Evolutionary conservation across 345 rosid species (phyloP), one percentile per base, ranked within the genome.

Genomic region (Schrenkiella parvula): DNA sequence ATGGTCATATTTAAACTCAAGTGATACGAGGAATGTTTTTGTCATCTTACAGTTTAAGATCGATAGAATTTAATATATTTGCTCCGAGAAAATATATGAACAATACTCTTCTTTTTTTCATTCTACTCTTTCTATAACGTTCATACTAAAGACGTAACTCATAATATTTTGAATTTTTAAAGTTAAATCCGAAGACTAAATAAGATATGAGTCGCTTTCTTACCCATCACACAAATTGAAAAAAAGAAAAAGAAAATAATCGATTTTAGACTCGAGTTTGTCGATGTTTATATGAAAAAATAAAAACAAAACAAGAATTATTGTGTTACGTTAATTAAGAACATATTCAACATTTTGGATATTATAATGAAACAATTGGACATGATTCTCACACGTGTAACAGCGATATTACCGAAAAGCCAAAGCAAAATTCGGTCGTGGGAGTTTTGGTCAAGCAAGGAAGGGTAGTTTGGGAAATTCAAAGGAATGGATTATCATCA

Each of bases 401-500:
- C 17, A 39, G 8, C 34, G 2, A 38, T 9, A 18, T 71, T 52
- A 25, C 70, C 54, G 11, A 17, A 25, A 17, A 22, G 2, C 66
- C 71, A 13, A 56, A 73, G 5, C 25, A 8, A 58, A 58, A 38
- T 23, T 72, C 35, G 13, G 29, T 72, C 38, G 46, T 51, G 31
- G 1, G 79, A 75, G 57, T 67, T 68, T 34, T 4, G 50, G 66
- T 70, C 74, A 70, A 70, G 38, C 21, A 70, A 58, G 74, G 4
- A 74, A 66, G 41, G 69, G 50, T 51, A 60, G 31, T 34, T 41
- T 59, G 14, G 68, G 12, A 39, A 59, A 6, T 39, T 37, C 0
- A 0, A 0, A 5, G 1, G 6, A 41, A 1, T 21, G 32, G 19
- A 8, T 64, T 4, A 22, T 56, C 4, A 37, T 11, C 44, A 39